Conservation (phyloP, 2,329 filamentous ascomycete genomes). For the Ophiostoma tasmaniense region DNA sequence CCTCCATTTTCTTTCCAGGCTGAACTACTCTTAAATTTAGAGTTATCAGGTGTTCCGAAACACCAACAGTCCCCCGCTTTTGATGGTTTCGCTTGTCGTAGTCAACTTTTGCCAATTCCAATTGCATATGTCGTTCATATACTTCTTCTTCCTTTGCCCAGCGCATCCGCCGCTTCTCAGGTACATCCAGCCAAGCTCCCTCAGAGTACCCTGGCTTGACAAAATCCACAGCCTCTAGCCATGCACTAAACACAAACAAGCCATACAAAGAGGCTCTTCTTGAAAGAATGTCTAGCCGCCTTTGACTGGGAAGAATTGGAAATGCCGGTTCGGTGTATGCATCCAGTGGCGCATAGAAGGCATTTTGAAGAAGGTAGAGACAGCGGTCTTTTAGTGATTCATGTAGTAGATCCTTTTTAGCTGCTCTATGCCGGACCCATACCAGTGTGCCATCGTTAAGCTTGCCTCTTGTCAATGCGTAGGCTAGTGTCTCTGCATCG, state of each 20-base stretch:
- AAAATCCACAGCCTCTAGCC: background rate
- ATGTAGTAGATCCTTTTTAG: background rate
- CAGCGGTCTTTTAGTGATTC: background rate
- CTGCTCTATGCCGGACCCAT: background rate
- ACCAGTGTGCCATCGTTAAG: background rate
- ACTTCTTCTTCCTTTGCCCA: background rate
- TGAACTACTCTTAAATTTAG: too few species aligned
- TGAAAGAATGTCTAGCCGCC: background rate
- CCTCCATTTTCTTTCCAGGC: too few species aligned
- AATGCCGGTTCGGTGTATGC: background rate
- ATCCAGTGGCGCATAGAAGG: background rate
- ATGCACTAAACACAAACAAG: background rate
- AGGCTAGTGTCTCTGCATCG: background rate
- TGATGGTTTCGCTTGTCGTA: background rate
- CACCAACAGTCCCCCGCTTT: background rate
- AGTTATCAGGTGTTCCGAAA: background rate
- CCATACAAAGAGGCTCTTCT: background rate
- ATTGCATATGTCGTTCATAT: background rate
- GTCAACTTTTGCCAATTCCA: too few species aligned
- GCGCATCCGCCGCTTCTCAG: background rate
- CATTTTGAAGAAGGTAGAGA: background rate
- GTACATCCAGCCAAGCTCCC: background rate
- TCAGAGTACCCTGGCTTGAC: background rate
- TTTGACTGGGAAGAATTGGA: background rate
- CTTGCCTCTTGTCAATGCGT: background rate